Evolutionary conservation across 1,284 basidiomycete genomes (phyloP), one percentile per base, ranked within the genome.

Genomic region (Ganoderma meredithae): DNA sequence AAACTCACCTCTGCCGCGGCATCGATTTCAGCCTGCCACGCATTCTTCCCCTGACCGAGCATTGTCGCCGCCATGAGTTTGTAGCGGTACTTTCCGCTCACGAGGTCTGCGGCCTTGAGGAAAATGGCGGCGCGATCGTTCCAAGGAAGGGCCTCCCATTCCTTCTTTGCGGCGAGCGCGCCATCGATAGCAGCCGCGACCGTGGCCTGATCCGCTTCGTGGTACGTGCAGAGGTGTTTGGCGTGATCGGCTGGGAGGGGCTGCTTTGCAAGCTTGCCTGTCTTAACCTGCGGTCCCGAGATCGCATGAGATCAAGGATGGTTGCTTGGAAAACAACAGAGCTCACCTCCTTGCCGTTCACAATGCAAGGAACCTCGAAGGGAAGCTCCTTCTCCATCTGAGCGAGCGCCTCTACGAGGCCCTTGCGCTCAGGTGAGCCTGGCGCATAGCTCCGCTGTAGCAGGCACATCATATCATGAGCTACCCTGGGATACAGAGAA

Each of bases 1-100:
- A 31, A 53, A 80, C 86, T 71, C 68, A 95, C 94, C 90, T 99
- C 97, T 19, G 98, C 97, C 36, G 96, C 97, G 63, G 98, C 95
- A 81, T 99, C 97, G 72, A 99, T 99, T 86, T 99, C 97, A 27
- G 97, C 98, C 83, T 99, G 97, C 97, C 97, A 99, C 13, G 89
- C 92, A 80, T 99, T 99, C 89, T 99, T 99, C 64, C 98, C 97
- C 83, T 99, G 97, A 15, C 97, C 97, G 58, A 99, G 86, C 84
- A 99, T 98, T 60, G 97, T 99, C 40, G 97, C 96, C 40, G 98
- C 98, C 84, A 99, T 89, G 64, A 99, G 85, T 83, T 94, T 92
- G 84, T 95, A 96, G 76, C 97, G 87, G 81, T 98, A 98, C 86
- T 99, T 99, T 70, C 92, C 92, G 74, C 94, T 91, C 69, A 97